phyloP scores from a whole-genome alignment of 108 stramenopile genomes.

The Pseudonitzschia pungens region DNA sequence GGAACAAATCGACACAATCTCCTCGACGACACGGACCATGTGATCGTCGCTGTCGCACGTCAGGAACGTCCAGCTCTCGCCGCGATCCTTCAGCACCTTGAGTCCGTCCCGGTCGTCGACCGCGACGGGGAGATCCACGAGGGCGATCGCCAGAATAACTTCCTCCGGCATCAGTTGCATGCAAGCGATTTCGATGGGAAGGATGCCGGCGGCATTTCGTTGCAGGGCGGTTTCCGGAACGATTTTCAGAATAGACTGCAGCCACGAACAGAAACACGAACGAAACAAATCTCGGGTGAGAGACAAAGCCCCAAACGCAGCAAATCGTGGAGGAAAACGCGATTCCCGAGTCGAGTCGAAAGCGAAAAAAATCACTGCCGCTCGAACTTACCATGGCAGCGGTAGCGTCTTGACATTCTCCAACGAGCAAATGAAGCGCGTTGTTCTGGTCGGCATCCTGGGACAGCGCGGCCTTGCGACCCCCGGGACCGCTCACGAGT shows the following conservation, averaged over 20 bases:
- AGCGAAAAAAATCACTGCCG: neutral
- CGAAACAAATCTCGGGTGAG: neutral
- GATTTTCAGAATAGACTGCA: conserved; percentile 63
- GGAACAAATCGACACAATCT: conserved; percentile 71
- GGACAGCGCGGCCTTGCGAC: conserved; percentile 46
- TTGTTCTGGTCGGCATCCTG: conserved; percentile 50
- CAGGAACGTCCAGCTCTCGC: conserved; percentile 83
- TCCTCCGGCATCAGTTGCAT: conserved; percentile 64
- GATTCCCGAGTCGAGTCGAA: neutral
- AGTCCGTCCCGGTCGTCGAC: conserved; percentile 53
- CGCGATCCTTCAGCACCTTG: conserved; percentile 51
- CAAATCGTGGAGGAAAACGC: too few species aligned
- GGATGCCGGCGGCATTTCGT: conserved; percentile 57
- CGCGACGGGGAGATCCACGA: conserved; percentile 80
- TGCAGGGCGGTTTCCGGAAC: conserved; percentile 56
- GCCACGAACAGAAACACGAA: neutral
- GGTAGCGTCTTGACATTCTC: conserved; percentile 57
- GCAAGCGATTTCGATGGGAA: conserved; percentile 79
- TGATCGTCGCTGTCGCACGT: conserved; percentile 78
- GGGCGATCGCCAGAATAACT: conserved; percentile 75
- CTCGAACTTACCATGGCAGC: conserved; percentile 38
- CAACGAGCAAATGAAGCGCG: conserved; percentile 69
- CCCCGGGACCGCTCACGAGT: conserved; percentile 61
- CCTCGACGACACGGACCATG: conserved; percentile 61
- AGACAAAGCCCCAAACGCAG: neutral